Percentiles rank a stretch among this genome's conserved stretches.
phyloP scores from a whole-genome alignment of 169 alveolate genomes.

The Plasmodium gonderi region DNA sequence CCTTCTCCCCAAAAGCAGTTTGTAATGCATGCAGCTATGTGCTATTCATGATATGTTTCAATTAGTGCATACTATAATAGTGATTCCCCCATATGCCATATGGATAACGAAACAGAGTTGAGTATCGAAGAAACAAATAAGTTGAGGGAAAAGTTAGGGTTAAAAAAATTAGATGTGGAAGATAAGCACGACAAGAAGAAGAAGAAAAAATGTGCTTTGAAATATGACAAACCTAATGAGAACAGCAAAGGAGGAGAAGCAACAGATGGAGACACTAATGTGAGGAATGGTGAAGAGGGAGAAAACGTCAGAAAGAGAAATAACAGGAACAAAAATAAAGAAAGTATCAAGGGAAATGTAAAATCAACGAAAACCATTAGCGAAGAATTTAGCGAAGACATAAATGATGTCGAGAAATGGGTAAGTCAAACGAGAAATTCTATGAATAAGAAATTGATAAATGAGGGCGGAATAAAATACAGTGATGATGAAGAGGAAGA shows the following conservation, averaged over 20 bases:
- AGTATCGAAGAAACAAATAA: conserved; percentile 71
- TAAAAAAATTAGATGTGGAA: conserved; percentile 30
- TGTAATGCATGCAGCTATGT: no score
- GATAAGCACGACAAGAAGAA: conserved; percentile 4
- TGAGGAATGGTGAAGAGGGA: neutral
- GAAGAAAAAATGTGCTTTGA: neutral
- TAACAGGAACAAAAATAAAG: neutral
- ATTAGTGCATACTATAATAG: no score
- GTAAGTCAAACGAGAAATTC: conserved; percentile 48
- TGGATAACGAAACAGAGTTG: conserved; percentile 44
- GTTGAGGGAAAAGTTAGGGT: conserved; percentile 70
- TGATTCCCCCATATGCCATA: neutral
- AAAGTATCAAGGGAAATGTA: neutral
- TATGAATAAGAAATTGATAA: conserved; percentile 23
- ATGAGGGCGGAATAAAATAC: conserved; percentile 22
- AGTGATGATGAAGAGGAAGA: conserved; percentile 64
- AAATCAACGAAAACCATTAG: conserved; percentile 12
- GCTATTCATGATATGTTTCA: no score
- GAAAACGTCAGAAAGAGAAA: neutral
- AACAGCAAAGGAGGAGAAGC: neutral
- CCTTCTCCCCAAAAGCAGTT: no score
- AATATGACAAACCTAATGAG: neutral
- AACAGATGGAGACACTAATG: neutral
- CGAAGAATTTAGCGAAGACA: conserved; percentile 45
- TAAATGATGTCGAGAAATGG: conserved; percentile 62